Percentiles rank a stretch among this genome's conserved stretches.
phyloP scores from a whole-genome alignment of 495 filamentous ascomycete species.

The Aspergillus bridgeri region DNA sequence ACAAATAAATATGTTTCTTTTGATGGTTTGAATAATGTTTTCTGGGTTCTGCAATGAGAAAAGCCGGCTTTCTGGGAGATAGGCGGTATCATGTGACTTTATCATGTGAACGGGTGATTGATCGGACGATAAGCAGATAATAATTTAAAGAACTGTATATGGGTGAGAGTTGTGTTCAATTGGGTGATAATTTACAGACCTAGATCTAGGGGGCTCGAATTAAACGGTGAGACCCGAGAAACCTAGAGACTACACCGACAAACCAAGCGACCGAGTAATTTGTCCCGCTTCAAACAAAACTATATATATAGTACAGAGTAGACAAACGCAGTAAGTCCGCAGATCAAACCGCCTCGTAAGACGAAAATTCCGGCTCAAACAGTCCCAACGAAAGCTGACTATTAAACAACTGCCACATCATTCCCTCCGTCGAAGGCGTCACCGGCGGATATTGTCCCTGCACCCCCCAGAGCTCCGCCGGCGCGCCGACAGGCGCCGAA shows the following conservation, averaged over 20 bases:
- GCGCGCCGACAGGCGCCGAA: background rate
- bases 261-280: background rate
- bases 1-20: background rate
- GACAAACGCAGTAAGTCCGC: too few species aligned
- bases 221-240: background rate
- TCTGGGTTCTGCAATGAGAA: background rate
- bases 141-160: too few species aligned
- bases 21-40: background rate
- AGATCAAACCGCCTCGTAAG: background rate
- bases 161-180: too few species aligned
- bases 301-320: background rate
- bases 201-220: background rate
- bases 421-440: conserved; percentile 15
- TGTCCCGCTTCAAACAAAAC: background rate
- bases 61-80: background rate
- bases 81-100: background rate
- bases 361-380: background rate
- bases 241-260: background rate
- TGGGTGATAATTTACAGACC: background rate
- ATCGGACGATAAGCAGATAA: too few species aligned
- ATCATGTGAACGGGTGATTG: background rate
- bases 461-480: background rate
- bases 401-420: conserved; percentile 33
- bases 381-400: conserved; percentile 20
- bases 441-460: background rate